Evolutionary conservation across 2,329 filamentous ascomycete species (phyloP).

Genomic region (Nakataea oryzae): DNA sequence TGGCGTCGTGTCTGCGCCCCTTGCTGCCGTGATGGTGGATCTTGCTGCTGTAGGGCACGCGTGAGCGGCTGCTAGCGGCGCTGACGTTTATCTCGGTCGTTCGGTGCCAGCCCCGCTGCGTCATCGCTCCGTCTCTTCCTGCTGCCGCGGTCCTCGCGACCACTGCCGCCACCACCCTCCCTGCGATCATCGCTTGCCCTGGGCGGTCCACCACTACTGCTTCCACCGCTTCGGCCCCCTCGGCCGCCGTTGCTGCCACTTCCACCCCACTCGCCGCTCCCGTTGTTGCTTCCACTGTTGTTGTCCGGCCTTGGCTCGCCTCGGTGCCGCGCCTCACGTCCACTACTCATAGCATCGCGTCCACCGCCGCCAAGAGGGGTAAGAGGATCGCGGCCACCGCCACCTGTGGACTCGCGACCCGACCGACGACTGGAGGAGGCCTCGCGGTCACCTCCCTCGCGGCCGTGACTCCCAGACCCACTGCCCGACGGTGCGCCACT

Average conservation of each 20-base stretch:
- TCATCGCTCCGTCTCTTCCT: conserved; percentile 40
- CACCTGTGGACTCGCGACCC: conserved; percentile 12
- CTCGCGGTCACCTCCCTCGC: conserved; percentile 14
- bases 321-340: conserved; percentile 16
- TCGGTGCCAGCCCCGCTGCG: conserved; percentile 30
- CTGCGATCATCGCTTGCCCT: conserved; percentile 18
- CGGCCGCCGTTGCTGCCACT: conserved; percentile 18
- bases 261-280: conserved; percentile 24
- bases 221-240: conserved; percentile 22
- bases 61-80: conserved; percentile 28
- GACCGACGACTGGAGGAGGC: conserved; percentile 13
- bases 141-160: conserved; percentile 24
- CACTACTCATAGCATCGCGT: not conserved
- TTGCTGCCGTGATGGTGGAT: not conserved
- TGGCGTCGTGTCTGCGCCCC: not conserved
- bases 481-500: conserved; percentile 12
- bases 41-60: not conserved
- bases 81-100: conserved; percentile 43
- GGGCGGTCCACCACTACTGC: conserved; percentile 16
- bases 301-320: conserved; percentile 18
- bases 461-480: conserved; percentile 10
- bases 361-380: not conserved
- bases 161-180: conserved; percentile 19
- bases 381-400: conserved; percentile 12
- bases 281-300: conserved; percentile 16